phyloP scores from a whole-genome alignment of 352 stramenopile genomes.

The Aphanomyces astaci region DNA sequence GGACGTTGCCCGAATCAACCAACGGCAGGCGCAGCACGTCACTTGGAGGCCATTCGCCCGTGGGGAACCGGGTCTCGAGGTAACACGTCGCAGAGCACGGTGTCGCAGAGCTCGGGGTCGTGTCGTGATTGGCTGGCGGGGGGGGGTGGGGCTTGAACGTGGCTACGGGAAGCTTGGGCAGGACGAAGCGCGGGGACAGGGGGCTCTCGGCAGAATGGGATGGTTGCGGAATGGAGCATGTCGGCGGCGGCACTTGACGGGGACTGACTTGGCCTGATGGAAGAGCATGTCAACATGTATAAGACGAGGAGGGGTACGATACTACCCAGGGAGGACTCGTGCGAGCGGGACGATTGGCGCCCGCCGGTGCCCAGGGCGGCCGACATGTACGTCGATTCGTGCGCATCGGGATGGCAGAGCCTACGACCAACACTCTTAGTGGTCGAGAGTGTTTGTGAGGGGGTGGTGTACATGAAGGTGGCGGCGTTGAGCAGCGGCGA shows the following conservation, averaged over 20 bases:
- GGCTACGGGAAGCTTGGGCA: neutral
- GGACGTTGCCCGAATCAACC: constrained; percentile 9
- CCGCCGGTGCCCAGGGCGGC: constrained; percentile 6
- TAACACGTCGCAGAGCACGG: neutral
- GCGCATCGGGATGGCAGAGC: constrained; percentile 51
- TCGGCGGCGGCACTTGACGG: neutral
- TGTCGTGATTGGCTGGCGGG: neutral
- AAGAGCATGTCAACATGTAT: neutral
- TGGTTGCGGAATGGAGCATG: neutral
- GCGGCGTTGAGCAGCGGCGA: constrained; percentile 75
- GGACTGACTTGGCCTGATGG: neutral
- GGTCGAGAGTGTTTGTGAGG: neutral
- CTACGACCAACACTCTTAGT: no score
- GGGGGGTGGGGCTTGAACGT: constrained; percentile 13
- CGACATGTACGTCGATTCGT: constrained; percentile 27
- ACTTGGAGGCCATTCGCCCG: constrained; percentile 62
- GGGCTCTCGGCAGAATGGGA: neutral
- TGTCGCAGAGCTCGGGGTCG: neutral
- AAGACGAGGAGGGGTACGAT: neutral
- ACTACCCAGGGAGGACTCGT: neutral
- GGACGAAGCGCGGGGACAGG: constrained; percentile 1
- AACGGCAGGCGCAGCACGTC: constrained; percentile 43
- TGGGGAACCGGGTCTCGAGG: neutral
- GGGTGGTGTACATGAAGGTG: constrained; percentile 47
- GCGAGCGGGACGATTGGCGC: neutral